phyloP scores from a whole-genome alignment of 352 stramenopile species.

The Pythium utonaiense region DNA sequence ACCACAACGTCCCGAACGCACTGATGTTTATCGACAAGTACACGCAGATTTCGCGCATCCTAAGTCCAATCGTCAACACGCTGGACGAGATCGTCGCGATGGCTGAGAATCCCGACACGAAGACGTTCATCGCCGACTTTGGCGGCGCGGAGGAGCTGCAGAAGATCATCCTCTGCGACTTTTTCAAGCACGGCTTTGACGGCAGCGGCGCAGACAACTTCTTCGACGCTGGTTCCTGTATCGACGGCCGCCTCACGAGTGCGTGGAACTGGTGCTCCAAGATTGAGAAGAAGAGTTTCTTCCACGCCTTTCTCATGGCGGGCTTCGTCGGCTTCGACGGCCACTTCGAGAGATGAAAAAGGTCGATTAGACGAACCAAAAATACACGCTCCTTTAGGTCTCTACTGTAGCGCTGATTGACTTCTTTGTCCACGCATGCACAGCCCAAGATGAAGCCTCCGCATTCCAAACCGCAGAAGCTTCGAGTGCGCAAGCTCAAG shows the following conservation, averaged over 20 bases:
- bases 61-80: conserved; percentile 81
- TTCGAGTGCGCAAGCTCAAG: neutral
- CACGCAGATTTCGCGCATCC: conserved; percentile 88
- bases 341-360: conserved; percentile 67
- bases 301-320: conserved; percentile 94
- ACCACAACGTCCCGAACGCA: conserved; percentile 97
- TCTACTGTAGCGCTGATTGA: no score
- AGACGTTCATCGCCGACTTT: conserved; percentile 69
- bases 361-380: neutral
- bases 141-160: conserved; percentile 81
- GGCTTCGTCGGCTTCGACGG: conserved; percentile 96
- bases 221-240: conserved; percentile 93
- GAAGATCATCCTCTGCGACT: conserved; percentile 92
- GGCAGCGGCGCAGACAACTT: conserved; percentile 93
- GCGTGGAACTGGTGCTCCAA: conserved; percentile 98
- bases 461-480: neutral
- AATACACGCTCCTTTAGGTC: neutral
- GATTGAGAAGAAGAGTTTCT: conserved; percentile 91
- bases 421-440: no score
- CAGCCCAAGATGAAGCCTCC: neutral
- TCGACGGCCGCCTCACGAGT: conserved; percentile 94
- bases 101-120: conserved; percentile 43
- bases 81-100: conserved; percentile 63
- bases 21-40: conserved; percentile 99
- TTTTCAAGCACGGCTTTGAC: conserved; percentile 95